Evolutionary conservation across 2,329 filamentous ascomycete genomes (phyloP).

Genomic region (Colletotrichum abscissum): DNA sequence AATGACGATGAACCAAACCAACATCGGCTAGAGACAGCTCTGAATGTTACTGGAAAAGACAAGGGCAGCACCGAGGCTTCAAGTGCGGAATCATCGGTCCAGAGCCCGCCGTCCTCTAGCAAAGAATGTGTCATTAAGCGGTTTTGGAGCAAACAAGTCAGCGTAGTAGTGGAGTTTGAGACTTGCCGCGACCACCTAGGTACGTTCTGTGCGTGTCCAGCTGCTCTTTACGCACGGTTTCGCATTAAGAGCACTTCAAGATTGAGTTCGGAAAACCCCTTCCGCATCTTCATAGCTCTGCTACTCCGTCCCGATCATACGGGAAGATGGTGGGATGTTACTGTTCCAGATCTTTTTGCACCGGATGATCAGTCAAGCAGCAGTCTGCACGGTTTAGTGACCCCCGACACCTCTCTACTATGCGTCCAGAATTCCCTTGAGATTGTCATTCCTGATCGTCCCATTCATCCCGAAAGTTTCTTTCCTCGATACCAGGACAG

Average conservation of each 20-base stretch:
- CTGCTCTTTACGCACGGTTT: conserved; percentile 4
- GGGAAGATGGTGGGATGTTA: conserved; percentile 24
- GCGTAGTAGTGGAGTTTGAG: conserved; percentile 60
- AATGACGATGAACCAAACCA: neutral
- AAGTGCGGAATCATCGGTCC: conserved; percentile 12
- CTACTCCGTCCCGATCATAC: conserved; percentile 1
- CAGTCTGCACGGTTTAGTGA: neutral
- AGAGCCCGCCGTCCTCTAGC: neutral
- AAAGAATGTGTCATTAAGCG: conserved; percentile 23
- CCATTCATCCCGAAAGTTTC: neutral
- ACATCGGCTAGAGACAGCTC: neutral
- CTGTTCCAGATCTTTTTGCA: neutral
- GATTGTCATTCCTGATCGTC: neutral
- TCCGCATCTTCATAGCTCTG: neutral
- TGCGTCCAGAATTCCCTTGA: neutral
- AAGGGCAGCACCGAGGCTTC: neutral
- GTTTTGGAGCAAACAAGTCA: conserved; percentile 62
- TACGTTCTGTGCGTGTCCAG: conserved; percentile 42
- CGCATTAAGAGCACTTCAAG: neutral
- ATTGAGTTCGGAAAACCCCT: conserved; percentile 9
- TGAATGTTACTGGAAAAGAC: neutral
- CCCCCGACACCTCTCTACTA: neutral
- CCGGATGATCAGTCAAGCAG: neutral
- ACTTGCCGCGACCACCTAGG: conserved; percentile 67
- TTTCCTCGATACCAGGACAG: neutral